Base-by-base conservation (phyloP, 2,329 filamentous ascomycete genomes). In the Aspergillus sp. region DNA sequence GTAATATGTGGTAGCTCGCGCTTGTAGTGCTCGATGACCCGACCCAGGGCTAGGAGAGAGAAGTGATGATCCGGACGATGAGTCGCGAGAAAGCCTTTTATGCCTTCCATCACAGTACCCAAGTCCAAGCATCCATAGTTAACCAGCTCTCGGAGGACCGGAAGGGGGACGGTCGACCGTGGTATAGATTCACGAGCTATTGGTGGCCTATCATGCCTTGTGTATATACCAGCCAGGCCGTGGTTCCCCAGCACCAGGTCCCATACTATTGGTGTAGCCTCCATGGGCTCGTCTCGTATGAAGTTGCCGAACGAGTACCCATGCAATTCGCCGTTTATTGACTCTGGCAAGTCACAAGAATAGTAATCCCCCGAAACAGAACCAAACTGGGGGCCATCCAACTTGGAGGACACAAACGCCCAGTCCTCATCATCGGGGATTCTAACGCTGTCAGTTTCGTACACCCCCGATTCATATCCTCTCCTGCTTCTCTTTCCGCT, bases 21-120 rank as follows among this genome's bases (percentile, higher is more conserved):
- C 33, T 52, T 35, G 35, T 53, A 53, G 14, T 53, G 40, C 15
- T 52, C 43, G 5, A 53, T 43, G 8, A 57, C 23, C 4, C 49
- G 43, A 17, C 55, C 55, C 27, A 57, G 49, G 4, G 49, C 41
- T n/a, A 44, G 24, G 5, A 57, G 55, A 6, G 55, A 48, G 27
- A 47, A 46, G 8, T n/a, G 48, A 11, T 52, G 49, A 3, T 43
- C 17, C 4, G 55, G 33, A 5, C 39, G 55, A 9, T 41, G 17
- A 1, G 23, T 21, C 15, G 24, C 35, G 3, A 57, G 47, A 1
- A 14, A 46, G 21, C 43, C 21, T 9, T 31, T n/a, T 4, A 47
- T 40, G 2, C 35, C 23, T 14, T 41, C 14, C 19, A 24, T 35
- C 3, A 23, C 5, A 0, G 23, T 23, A 11, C 12, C 27, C 5